Conservation (phyloP, 208 protist species). For the Trypanosomatidae sp. region DNA sequence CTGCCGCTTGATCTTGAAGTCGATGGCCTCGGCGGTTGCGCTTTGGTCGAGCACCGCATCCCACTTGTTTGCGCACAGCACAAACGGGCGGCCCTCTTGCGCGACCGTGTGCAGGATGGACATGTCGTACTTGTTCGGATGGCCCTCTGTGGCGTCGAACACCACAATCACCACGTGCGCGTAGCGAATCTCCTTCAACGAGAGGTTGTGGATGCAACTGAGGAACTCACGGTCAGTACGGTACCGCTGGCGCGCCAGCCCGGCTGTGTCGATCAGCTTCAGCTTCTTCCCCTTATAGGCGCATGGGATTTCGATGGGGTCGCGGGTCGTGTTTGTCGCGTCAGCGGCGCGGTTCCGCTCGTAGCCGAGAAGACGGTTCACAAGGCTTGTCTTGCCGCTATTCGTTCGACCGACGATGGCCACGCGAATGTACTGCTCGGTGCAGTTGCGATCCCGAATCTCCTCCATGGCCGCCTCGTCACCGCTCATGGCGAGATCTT, state of each 20-base stretch:
- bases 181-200: constrained; percentile 81
- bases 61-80: constrained; percentile 94
- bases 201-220: constrained; percentile 71
- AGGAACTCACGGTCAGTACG: constrained; percentile 85
- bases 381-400: constrained; percentile 92
- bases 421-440: constrained; percentile 85
- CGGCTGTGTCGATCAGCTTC: constrained; percentile 91
- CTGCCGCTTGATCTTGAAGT: constrained; percentile 93
- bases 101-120: constrained; percentile 84
- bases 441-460: constrained; percentile 82
- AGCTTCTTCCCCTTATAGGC: constrained; percentile 89
- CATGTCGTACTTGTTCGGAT: constrained; percentile 94
- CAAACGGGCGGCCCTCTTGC: constrained; percentile 82
- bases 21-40: constrained; percentile 89
- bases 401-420: constrained; percentile 93
- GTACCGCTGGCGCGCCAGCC: constrained; percentile 71
- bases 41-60: constrained; percentile 89
- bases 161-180: constrained; percentile 89
- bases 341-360: constrained; percentile 83
- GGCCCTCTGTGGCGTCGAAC: constrained; percentile 91
- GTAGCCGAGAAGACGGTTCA: constrained; percentile 93
- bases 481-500: constrained; percentile 81
- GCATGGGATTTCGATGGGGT: constrained; percentile 88
- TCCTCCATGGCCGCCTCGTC: constrained; percentile 89
- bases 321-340: constrained; percentile 90